These are phyloP conservation scores for Stylonectria norvegica DNA, from an alignment of 2,329 filamentous ascomycete genomes.

Conservation along the genomic window DNA sequence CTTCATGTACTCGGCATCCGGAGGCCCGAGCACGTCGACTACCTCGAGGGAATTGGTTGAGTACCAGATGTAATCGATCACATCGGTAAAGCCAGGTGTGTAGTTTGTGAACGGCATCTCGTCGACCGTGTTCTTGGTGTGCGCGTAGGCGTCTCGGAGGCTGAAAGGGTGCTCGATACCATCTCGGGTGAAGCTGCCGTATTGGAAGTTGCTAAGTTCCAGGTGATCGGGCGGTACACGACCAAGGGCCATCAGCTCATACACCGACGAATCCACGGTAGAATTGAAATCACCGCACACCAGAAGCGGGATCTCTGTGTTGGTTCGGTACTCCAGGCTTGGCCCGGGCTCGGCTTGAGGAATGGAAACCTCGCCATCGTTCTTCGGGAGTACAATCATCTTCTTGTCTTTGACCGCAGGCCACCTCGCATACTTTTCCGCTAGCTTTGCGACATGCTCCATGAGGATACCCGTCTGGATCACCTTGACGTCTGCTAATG, in stretches of 20 bases:
- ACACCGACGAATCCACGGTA: constrained; percentile 79
- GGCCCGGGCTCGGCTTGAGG: constrained; percentile 65
- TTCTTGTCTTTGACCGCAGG: constrained; percentile 80
- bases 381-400: constrained; percentile 45
- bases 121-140: constrained; percentile 76
- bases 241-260: constrained; percentile 82
- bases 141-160: constrained; percentile 82
- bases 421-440: constrained; percentile 78
- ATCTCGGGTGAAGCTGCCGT: constrained; percentile 88
- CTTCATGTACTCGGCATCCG: constrained; percentile 80
- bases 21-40: constrained; percentile 77
- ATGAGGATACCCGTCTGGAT: constrained; percentile 94
- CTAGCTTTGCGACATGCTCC: constrained; percentile 83
- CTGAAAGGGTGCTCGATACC: constrained; percentile 95
- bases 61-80: constrained; percentile 98
- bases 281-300: constrained; percentile 98
- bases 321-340: constrained; percentile 81
- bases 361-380: constrained; percentile 44
- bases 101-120: constrained; percentile 96
- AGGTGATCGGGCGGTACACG: constrained; percentile 73
- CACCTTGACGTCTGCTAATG: constrained; percentile 88
- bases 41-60: constrained; percentile 86
- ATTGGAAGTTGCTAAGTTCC: constrained; percentile 77
- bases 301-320: constrained; percentile 83
- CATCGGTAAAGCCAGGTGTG: constrained; percentile 85